phyloP scores from a whole-genome alignment of 1,284 basidiomycete species.

The Trichosporon ovoides region DNA sequence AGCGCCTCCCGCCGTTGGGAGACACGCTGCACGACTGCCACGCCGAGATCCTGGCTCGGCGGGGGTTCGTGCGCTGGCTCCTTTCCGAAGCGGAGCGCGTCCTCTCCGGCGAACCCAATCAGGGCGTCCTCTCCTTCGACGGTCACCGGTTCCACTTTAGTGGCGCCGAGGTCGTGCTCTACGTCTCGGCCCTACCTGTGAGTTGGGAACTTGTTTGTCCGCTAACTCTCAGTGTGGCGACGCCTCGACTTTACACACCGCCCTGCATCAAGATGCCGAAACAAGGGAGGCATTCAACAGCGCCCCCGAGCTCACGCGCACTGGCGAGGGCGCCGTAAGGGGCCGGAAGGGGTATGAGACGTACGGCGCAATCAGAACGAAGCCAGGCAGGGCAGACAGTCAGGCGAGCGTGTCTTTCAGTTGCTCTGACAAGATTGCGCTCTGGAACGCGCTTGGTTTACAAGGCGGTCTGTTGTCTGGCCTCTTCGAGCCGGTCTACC shows the following conservation, averaged over 20 bases:
- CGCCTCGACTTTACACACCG: constrained; percentile 73
- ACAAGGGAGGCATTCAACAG: constrained; percentile 56
- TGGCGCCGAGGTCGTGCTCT: constrained; percentile 61
- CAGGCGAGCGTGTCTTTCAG: constrained; percentile 74
- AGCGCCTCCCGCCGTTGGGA: constrained; percentile 60
- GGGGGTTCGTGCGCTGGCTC: constrained; percentile 78
- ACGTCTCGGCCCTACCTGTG: constrained; percentile 87
- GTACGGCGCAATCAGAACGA: constrained; percentile 73
- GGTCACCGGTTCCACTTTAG: constrained; percentile 53
- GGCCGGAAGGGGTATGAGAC: constrained; percentile 72
- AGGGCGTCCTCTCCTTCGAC: constrained; percentile 13
- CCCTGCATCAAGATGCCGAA: constrained; percentile 61
- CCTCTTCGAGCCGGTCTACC: constrained; percentile 61
- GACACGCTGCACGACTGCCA: constrained; percentile 84
- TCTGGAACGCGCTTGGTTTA: constrained; percentile 72
- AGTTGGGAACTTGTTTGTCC: constrained; percentile 25
- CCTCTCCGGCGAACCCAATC: constrained; percentile 25
- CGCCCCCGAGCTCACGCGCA: constrained; percentile 18
- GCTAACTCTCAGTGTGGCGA: constrained; percentile 67
- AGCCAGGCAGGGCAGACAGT: constrained; percentile 78
- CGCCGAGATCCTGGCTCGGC: constrained; percentile 79
- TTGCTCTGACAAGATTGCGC: constrained; percentile 85
- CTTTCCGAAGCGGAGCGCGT: constrained; percentile 58
- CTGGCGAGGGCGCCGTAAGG: constrained; percentile 52
- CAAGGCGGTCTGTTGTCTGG: constrained; percentile 68